Base-by-base conservation (phyloP, 1,284 basidiomycete genomes). In the Stereum hirsutum region DNA sequence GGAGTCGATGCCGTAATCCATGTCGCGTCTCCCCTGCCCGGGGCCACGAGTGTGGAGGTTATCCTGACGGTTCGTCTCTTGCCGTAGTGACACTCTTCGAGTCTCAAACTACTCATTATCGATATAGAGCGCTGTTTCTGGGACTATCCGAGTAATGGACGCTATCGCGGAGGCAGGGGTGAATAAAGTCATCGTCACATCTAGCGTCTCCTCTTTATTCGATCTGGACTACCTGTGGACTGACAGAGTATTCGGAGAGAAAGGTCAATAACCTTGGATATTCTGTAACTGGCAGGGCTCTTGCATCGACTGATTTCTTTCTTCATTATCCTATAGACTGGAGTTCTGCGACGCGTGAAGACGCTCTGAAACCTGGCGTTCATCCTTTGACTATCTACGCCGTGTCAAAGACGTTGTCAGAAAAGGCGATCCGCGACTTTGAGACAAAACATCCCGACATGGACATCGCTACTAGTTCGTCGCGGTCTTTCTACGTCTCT, bases 381-480 rank as follows among this genome's bases (percentile, higher is more conserved):
- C 7, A 34, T 12, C 34, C 27, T 24, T 12, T 24, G 5, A 19
- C 21, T 12, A 10, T 38, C 17, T 38, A 43, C 24, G 15, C 35
- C 17, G 26, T 27, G 1, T 32, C 41, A n/a, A 42, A 42, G 24
- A 42, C 34, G 23, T 27, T 43, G 19, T 25, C 35, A n/a, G 35
- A 43, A 21, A 19, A 38, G 26, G 35, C 12, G 17, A 14, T 43
- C 11, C 32, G 42, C 26, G 33, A 6, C 25, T 43, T 38, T 12
- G 42, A 34, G 20, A 8, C 12, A 4, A 27, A 26, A 12, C 27
- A 43, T 23, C 42, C 42, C 17, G 35, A 23, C 6, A 15, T 43
- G 6, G 42, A 37, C 24, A 36, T 36, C 15, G 31, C 42, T n/a
- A 26, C 42, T n/a, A 30, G 42, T 43, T 5, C 15, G 42, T 33